A percentile compares a stretch with the other conserved stretches of the same genome.
Evolutionary conservation across 371 early-diverging fungal species (phyloP).

Genomic region (Vairimorpha necatrix): DNA sequence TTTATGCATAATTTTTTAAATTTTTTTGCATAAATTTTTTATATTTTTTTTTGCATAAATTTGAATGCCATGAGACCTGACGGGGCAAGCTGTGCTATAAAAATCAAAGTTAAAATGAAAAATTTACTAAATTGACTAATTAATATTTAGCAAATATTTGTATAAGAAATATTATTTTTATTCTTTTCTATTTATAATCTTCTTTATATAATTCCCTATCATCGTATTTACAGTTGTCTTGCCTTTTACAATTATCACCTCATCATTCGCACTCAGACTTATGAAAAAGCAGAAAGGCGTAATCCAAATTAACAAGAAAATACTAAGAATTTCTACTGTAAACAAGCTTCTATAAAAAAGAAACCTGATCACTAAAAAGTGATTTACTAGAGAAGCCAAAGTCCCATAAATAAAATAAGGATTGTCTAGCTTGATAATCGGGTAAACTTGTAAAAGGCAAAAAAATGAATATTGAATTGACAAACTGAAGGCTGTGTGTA

Average conservation of each 20-base stretch:
- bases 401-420: conserved; percentile 61
- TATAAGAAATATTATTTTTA: conserved; percentile 1
- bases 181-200: conserved; percentile 8
- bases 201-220: conserved; percentile 45
- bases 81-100: not conserved
- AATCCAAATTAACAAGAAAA: conserved; percentile 63
- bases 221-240: conserved; percentile 48
- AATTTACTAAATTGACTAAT: not conserved
- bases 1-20: not conserved
- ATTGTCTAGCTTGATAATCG: conserved; percentile 58
- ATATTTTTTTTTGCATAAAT: no score
- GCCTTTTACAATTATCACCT: conserved; percentile 46
- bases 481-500: conserved; percentile 56
- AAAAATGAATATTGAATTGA: conserved; percentile 60
- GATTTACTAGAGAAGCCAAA: conserved; percentile 62
- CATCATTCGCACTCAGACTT: conserved; percentile 64
- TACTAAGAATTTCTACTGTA: conserved; percentile 53
- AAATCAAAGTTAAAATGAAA: not conserved
- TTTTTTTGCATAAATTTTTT: no score
- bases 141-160: not conserved
- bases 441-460: conserved; percentile 59
- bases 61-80: no score
- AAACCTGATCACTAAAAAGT: conserved; percentile 58
- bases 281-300: conserved; percentile 65
- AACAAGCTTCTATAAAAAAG: conserved; percentile 43